Evolutionary conservation across 2,329 filamentous ascomycete genomes (phyloP).

Genomic region (Cladosporium phlei): DNA sequence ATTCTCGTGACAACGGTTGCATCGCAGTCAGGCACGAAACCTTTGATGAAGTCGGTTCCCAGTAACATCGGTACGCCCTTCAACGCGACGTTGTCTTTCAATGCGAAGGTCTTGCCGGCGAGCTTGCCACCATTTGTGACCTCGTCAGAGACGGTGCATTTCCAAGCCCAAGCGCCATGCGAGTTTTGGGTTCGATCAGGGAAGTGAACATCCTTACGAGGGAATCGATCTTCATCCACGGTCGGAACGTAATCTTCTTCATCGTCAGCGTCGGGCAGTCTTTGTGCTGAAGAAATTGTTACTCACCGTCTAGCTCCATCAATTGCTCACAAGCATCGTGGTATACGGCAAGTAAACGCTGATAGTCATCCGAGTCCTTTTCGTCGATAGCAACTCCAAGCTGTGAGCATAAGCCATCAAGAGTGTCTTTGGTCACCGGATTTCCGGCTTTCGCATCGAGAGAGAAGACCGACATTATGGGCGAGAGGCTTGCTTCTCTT

Average conservation of each 20-base stretch:
- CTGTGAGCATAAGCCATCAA: constrained; percentile 31
- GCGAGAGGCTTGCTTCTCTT: too few relatives aligned
- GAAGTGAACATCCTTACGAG: constrained; percentile 34
- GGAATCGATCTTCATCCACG: constrained; percentile 33
- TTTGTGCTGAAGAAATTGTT: neutral
- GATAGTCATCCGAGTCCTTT: constrained; percentile 37
- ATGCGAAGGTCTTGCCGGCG: constrained; percentile 36
- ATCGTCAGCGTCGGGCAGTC: neutral
- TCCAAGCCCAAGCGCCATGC: constrained; percentile 43
- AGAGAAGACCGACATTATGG: constrained; percentile 37
- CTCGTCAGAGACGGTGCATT: constrained; percentile 34
- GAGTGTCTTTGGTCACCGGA: constrained; percentile 31
- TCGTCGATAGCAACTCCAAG: constrained; percentile 33
- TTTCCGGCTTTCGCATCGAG: constrained; percentile 30
- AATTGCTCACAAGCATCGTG: constrained; percentile 36
- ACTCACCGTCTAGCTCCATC: constrained; percentile 32
- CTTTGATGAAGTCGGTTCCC: constrained; percentile 41
- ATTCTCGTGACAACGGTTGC: constrained; percentile 44
- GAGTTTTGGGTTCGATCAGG: constrained; percentile 33
- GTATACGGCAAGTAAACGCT: constrained; percentile 35
- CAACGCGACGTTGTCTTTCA: constrained; percentile 49
- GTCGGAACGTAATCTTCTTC: constrained; percentile 30
- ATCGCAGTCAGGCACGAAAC: constrained; percentile 36
- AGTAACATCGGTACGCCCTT: constrained; percentile 42
- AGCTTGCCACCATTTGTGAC: constrained; percentile 29